Evolutionary conservation across 257 asterid species (phyloP), one percentile per base, ranked within the genome.

Genomic region (Lantana camara): DNA sequence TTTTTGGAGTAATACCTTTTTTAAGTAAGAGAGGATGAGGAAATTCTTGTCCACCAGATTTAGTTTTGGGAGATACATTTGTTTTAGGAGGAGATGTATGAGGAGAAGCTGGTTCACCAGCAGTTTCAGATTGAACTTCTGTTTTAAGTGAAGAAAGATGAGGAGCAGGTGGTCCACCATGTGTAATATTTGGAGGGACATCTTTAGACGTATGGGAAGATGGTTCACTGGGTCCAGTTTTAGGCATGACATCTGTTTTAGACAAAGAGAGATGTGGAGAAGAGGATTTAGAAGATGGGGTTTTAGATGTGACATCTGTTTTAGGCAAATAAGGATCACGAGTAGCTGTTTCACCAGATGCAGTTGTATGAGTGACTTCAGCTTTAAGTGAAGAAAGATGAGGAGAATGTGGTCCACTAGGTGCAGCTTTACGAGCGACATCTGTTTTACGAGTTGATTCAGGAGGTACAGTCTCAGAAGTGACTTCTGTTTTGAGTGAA

Each of bases 261-360:
- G 72, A 56, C 40, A 64, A 62, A 44, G 64, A 64, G 48, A 9
- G 67, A 70, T 44, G 77, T 13, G 79, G 17, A 4, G 49, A 49
- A 42, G 76, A 60, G 17, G 71, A 49, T 11, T 46, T 54, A 20
- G 9, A 3, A 13, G 32, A 5, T 27, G 32, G 4, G 5, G 32
- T 27, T 27, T 27, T 27, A 27, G 5, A 5, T 2, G 32, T 27
- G 32, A 27, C 32, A 5, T 27, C 32, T 27, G 32, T 27, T 27
- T 27, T 27, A 27, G 32, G 32, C 32, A 27, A 27, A 27, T 2
- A 27, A 2, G 5, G 32, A 27, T 27, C 4, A 27, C 32, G 32
- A 27, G 32, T 27, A 27, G 32, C 5, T 27, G 32, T 27, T 27
- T 27, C 32, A 27, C 32, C 32, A 27, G 32, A 27, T 27, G 32